Evolutionary conservation across 2,329 filamentous ascomycete species (phyloP), one percentile per base, ranked within the genome.

Genomic region (Shiraia sp.): DNA sequence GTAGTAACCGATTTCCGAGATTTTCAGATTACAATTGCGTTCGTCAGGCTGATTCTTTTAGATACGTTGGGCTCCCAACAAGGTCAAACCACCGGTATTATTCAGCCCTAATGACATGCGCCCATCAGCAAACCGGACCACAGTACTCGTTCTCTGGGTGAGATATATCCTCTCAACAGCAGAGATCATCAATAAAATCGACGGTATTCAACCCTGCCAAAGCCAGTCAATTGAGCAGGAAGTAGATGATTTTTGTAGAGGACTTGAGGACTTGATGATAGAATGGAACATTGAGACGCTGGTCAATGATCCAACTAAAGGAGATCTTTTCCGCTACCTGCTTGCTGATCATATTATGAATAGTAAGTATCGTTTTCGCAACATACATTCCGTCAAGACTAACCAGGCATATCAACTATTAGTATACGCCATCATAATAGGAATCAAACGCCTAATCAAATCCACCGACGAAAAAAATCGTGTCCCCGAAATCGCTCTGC

Each of bases 371-470:
- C 13, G 9, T 14, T 9, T 2, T n/a, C 10, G 6, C 7, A 23
- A 9, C n/a, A 9, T 9, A 6, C 19, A 6, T 30, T 12, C 38
- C 33, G 3, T 38, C 16, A 17, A 13, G 23, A 2, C 24, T 15
- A 9, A 8, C 31, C 45, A n/a, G n/a, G n/a, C n/a, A n/a, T n/a
- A n/a, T n/a, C n/a, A n/a, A n/a, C 57, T 63, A 53, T 59, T 49
- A 30, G 46, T 57, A 1, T 56, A 56, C 13, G 48, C 55, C 10
- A 46, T 51, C 22, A 63, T 63, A 2, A 55, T 65, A n/a, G 60
- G 60, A 0, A 38, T 63, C 6, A 50, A 57, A 37, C 47, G 57
- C 10, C 23, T 60, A 14, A 43, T 42, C 6, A 53, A 43, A 10
- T 39, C 29, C 6, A 15, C 34, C 4, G 32, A 45, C 27, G 36